Percentiles rank a stretch among this genome's conserved stretches.
phyloP scores from a whole-genome alignment of 2,329 filamentous ascomycete species.

The Xylaria sp. region DNA sequence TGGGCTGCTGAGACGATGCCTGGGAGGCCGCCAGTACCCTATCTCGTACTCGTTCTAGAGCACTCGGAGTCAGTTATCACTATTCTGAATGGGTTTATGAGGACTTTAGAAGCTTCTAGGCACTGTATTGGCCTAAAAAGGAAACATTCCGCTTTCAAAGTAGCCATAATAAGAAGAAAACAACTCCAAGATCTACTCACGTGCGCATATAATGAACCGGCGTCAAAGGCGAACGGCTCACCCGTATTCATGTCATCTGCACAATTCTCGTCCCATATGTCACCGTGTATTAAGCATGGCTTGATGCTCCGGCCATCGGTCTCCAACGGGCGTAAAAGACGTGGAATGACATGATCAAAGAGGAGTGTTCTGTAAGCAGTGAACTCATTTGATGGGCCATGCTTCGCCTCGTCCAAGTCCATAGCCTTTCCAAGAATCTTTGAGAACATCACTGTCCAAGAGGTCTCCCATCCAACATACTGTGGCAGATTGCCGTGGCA shows the following conservation, averaged over 20 bases:
- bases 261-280: not conserved
- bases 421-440: not conserved
- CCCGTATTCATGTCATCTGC: not conserved
- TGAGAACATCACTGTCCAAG: not conserved
- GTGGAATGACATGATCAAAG: not conserved
- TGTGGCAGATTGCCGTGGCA: not conserved
- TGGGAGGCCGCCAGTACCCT: not conserved
- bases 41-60: not conserved
- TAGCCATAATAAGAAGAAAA: too few species aligned
- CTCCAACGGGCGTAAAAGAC: not conserved
- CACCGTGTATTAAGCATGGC: not conserved
- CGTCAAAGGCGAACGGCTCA: not conserved
- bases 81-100: too few species aligned
- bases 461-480: not conserved
- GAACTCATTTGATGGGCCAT: not conserved
- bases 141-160: too few species aligned
- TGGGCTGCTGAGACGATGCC: not conserved
- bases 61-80: too few species aligned
- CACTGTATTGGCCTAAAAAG: too few species aligned
- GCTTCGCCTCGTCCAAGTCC: not conserved
- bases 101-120: too few species aligned
- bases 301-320: not conserved
- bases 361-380: not conserved
- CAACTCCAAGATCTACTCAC: too few species aligned
- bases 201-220: not conserved